phyloP scores from a whole-genome alignment of 768 basidiomycete species.

The Pleurotus citrinopileatus region DNA sequence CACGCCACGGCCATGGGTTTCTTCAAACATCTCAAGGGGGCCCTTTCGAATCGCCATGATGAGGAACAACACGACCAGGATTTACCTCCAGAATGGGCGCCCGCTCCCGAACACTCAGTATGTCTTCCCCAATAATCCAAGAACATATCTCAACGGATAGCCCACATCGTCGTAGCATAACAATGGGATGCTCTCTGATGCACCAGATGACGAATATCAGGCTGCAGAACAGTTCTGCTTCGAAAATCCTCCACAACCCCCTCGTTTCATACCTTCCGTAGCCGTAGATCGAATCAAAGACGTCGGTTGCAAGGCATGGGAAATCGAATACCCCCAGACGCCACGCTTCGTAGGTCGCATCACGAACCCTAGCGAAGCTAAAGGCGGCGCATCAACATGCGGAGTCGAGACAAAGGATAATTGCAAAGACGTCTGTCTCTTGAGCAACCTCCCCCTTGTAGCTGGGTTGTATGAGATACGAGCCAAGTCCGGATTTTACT shows the following conservation, averaged over 20 bases:
- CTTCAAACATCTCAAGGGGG: slow-evolving; percentile 2
- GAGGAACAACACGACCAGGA: neutral
- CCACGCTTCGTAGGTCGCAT: slow-evolving; percentile 47
- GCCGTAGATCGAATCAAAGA: slow-evolving; percentile 48
- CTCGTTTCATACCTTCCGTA: slow-evolving; percentile 48
- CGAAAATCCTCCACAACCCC: slow-evolving; percentile 32
- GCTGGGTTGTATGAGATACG: slow-evolving; percentile 58
- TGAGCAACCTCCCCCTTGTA: slow-evolving; percentile 59
- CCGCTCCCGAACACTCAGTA: slow-evolving; percentile 53
- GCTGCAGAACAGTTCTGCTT: slow-evolving; percentile 51
- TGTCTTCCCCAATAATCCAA: no score
- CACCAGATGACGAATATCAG: slow-evolving; percentile 51
- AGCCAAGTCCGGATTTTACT: slow-evolving; percentile 59
- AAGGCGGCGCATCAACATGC: slow-evolving; percentile 30
- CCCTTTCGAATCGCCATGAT: neutral
- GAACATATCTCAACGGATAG: neutral
- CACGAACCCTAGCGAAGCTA: slow-evolving; percentile 28
- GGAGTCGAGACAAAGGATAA: slow-evolving; percentile 35
- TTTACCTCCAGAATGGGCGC: slow-evolving; percentile 52
- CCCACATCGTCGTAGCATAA: slow-evolving; percentile 28
- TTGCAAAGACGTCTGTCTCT: slow-evolving; percentile 50
- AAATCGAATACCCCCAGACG: slow-evolving; percentile 37
- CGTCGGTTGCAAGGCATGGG: slow-evolving; percentile 52
- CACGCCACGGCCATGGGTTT: slow-evolving; percentile 5
- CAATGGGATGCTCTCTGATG: slow-evolving; percentile 54